Evolutionary conservation across 2,329 filamentous ascomycete species (phyloP).

Genomic region (Ophiocordyceps robertsii): DNA sequence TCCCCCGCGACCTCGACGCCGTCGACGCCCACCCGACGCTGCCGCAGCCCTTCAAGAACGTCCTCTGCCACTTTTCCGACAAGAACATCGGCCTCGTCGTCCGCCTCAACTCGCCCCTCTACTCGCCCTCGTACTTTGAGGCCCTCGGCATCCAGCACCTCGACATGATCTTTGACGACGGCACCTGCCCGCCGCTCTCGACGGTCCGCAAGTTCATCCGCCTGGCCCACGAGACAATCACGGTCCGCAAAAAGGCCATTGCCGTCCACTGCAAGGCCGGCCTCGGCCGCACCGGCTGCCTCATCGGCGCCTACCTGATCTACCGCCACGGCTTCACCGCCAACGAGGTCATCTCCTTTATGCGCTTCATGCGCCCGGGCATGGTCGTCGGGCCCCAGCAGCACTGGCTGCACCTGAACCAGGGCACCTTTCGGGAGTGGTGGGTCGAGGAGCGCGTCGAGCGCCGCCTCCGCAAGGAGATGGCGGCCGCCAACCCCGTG

Average conservation of each 20-base stretch:
- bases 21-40: constrained; percentile 58
- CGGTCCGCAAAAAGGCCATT: constrained; percentile 78
- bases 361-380: constrained; percentile 97
- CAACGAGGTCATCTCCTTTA: constrained; percentile 93
- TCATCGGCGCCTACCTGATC: constrained; percentile 95
- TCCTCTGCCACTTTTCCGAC: constrained; percentile 76
- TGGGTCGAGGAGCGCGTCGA: constrained; percentile 84
- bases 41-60: constrained; percentile 87
- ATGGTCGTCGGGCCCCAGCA: constrained; percentile 99
- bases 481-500: constrained; percentile 31
- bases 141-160: constrained; percentile 88
- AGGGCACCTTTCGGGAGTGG: constrained; percentile 96
- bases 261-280: constrained; percentile 98
- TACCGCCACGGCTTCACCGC: constrained; percentile 96
- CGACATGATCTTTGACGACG: constrained; percentile 99
- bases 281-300: constrained; percentile 83
- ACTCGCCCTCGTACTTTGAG: constrained; percentile 95
- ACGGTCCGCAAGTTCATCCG: constrained; percentile 94
- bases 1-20: constrained; percentile 65
- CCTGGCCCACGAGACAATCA: constrained; percentile 89
- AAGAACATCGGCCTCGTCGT: constrained; percentile 88
- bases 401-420: constrained; percentile 97
- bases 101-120: constrained; percentile 86
- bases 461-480: constrained; percentile 47
- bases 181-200: constrained; percentile 78